These are phyloP conservation scores for Irpex sp. DNA, from an alignment of 1,284 basidiomycete genomes.

Conservation along the genomic window DNA sequence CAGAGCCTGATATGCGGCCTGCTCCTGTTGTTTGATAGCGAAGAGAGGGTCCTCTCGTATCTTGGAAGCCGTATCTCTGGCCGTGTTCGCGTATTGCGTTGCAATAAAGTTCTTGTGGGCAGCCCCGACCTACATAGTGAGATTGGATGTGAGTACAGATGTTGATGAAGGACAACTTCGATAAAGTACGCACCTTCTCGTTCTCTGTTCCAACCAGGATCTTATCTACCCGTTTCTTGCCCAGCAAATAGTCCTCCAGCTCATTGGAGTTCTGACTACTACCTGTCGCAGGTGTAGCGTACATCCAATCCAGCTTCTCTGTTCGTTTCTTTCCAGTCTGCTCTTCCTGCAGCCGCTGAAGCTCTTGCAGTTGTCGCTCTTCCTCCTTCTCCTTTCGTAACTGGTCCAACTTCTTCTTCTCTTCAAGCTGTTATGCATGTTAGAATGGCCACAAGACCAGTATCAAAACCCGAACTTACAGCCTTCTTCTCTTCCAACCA, in stretches of 20 bases:
- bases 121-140: conserved; percentile 61
- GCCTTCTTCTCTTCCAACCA: conserved; percentile 99
- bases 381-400: conserved; percentile 97
- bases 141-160: conserved; percentile 2
- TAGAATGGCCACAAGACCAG: conserved; percentile 8
- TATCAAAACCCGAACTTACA: conserved; percentile 41
- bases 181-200: conserved; percentile 58
- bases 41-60: conserved; percentile 95
- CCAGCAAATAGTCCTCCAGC: conserved; percentile 93
- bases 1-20: conserved; percentile 86
- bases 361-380: conserved; percentile 93
- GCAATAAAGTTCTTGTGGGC: conserved; percentile 89
- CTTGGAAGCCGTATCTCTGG: conserved; percentile 87
- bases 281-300: conserved; percentile 88
- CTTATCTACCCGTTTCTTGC: conserved; percentile 99
- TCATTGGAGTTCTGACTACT: conserved; percentile 84
- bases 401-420: conserved; percentile 97
- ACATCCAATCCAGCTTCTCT: conserved; percentile 99
- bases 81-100: conserved; percentile 89
- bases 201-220: conserved; percentile 89
- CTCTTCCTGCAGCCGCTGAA: conserved; percentile 91
- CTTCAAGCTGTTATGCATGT: conserved; percentile 65
- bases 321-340: conserved; percentile 92
- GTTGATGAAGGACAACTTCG: neutral
- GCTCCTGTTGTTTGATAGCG: conserved; percentile 97